A percentile compares a stretch with the other conserved stretches of the same genome.
Evolutionary conservation across 2,329 filamentous ascomycete genomes (phyloP).

Genomic region (Simplicillium sp.): DNA sequence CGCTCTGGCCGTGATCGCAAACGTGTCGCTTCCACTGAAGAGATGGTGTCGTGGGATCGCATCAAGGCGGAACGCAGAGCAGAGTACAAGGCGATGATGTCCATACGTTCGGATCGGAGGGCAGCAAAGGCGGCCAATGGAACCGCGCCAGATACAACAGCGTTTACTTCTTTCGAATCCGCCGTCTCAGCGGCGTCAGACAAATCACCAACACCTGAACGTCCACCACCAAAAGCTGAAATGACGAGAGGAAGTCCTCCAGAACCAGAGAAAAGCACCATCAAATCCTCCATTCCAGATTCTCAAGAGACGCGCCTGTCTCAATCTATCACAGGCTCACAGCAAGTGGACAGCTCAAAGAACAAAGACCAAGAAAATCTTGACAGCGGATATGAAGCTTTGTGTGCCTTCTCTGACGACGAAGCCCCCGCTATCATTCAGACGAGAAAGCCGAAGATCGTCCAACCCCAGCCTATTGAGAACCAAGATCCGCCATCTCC

Average conservation of each 20-base stretch:
- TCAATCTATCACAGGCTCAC: constrained; percentile 2
- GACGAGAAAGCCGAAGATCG: neutral
- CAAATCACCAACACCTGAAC: too few species aligned
- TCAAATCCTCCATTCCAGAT: constrained; percentile 5
- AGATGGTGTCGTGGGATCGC: constrained; percentile 17
- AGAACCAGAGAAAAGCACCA: too few species aligned
- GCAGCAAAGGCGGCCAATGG: neutral
- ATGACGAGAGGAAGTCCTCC: too few species aligned
- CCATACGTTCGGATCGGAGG: constrained; percentile 4
- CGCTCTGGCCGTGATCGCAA: constrained; percentile 18
- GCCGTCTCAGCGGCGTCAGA: neutral
- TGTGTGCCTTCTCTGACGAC: constrained; percentile 23
- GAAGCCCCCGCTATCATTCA: constrained; percentile 19
- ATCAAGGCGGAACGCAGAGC: constrained; percentile 6
- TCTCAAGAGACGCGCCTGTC: constrained; percentile 4
- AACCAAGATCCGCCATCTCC: too few species aligned
- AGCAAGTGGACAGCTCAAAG: neutral
- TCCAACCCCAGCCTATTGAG: too few species aligned
- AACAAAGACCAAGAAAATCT: neutral
- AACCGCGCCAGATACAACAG: neutral
- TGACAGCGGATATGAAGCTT: neutral
- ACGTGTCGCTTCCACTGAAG: constrained; percentile 18
- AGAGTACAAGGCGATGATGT: constrained; percentile 5
- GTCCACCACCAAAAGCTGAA: too few species aligned
- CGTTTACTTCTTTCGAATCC: neutral